These are phyloP conservation scores for Durotheca rogersii DNA, from an alignment of 495 filamentous ascomycete genomes.

Conservation along the genomic window DNA sequence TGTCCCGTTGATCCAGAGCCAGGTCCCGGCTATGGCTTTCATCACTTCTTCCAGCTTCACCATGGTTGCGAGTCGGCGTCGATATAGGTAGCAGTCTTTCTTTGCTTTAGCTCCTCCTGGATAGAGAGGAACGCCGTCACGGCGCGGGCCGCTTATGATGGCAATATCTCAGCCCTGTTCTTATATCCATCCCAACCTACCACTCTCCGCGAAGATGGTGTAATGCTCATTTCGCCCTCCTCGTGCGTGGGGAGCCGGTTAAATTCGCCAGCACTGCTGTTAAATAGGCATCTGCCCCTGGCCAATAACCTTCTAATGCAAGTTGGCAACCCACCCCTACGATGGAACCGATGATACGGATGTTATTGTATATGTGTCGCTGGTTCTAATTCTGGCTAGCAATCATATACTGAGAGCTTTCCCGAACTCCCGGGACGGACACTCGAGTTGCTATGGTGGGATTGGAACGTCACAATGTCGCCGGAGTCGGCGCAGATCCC, in stretches of 20 bases:
- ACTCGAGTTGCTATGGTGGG: not conserved
- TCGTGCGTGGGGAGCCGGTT: constrained; percentile 12
- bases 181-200: constrained; percentile 3
- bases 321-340: constrained; percentile 2
- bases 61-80: constrained; percentile 1
- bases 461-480: not conserved
- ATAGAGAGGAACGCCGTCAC: not conserved
- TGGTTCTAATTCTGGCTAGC: not conserved
- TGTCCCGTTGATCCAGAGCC: constrained; percentile 25
- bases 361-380: constrained; percentile 2
- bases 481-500: not conserved
- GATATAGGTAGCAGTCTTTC: not conserved
- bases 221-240: constrained; percentile 2
- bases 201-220: not conserved
- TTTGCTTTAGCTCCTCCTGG: not conserved
- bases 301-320: constrained; percentile 7
- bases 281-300: not conserved
- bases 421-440: not conserved
- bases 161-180: not conserved
- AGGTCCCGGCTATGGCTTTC: constrained; percentile 23
- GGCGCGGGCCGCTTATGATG: not conserved
- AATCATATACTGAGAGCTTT: not conserved
- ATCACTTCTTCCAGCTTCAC: constrained; percentile 23
- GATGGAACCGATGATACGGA: constrained; percentile 2
- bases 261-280: constrained; percentile 11